Evolutionary conservation across 1,284 basidiomycete genomes (phyloP), one percentile per base, ranked within the genome.

Genomic region (Apiotrichum gamsii): DNA sequence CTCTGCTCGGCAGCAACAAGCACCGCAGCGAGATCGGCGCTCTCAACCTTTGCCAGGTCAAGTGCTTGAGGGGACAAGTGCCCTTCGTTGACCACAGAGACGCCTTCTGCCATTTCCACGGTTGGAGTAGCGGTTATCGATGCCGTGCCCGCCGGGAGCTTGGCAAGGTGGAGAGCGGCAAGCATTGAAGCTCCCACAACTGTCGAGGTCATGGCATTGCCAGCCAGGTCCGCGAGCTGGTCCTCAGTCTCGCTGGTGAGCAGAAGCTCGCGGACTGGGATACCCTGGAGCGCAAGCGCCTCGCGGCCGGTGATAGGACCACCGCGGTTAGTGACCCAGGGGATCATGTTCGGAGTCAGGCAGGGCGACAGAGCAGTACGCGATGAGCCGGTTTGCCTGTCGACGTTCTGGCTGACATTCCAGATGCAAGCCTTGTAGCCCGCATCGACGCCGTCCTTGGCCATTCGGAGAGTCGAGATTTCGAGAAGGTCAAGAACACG

Each of bases 371-470:
- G 86, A 8, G 90, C 91, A 2, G 83, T 76, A 67, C 83, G 83
- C 49, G 79, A 82, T 0, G 86, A 84, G 4, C 86, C 87, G 32
- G 84, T 88, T 34, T 86, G 87, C 14, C 90, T 82, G 69, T 91
- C 89, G 24, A 96, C 93, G 58, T 96, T 96, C 70, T 96, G 91
- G 4, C 89, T 93, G n/a, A 96, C 77, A 70, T 96, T 96, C 93
- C 91, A 96, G 2, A 95, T 86, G 72, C 84, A 90, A 80, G 87
- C 90, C 66, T 93, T 91, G 72, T 82, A 90, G 0, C 81, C 83
- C 1, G 90, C 82, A 61, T 93, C 90, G 25, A 87, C 76, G 1
- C 86, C 88, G 41, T 83, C 79, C 52, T 80, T 81, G 1, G 90
- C 87, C 50, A 84, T 82, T 25, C 90, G 84, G 31, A 96, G 76